Percentiles rank a stretch among this genome's conserved stretches.
Evolutionary conservation across 2,329 filamentous ascomycete species (phyloP).

Genomic region (Diaporthe sp.): DNA sequence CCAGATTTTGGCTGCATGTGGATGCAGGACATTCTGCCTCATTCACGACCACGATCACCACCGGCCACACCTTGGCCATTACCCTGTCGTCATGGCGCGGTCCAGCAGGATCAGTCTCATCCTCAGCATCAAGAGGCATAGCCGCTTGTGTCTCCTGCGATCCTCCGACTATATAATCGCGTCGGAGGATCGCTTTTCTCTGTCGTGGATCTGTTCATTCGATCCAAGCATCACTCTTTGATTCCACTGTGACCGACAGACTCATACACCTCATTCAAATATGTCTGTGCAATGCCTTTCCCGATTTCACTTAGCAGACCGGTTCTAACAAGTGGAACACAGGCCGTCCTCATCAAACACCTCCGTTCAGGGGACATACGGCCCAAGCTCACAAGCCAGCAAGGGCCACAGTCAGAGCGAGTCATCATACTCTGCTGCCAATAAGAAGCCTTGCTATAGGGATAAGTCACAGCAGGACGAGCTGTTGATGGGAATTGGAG

Average conservation of each 20-base stretch:
- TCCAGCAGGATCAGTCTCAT: background rate
- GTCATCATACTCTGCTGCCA: background rate
- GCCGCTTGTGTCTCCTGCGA: background rate
- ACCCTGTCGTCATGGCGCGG: too few species aligned
- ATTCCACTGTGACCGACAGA: too few species aligned
- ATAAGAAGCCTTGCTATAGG: background rate
- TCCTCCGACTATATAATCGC: background rate
- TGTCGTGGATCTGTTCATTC: background rate
- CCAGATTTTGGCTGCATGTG: background rate
- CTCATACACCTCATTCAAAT: background rate
- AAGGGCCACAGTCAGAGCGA: background rate
- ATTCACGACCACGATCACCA: background rate
- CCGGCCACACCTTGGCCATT: background rate
- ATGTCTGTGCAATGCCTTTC: background rate
- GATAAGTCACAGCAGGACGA: background rate
- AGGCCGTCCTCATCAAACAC: slow-evolving; percentile 7
- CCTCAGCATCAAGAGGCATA: background rate
- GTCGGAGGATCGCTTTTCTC: background rate
- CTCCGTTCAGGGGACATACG: background rate
- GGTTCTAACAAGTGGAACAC: background rate
- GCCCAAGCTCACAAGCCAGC: background rate
- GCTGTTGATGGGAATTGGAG: background rate
- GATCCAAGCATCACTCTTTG: background rate
- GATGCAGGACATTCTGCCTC: too few species aligned
- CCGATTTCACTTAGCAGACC: background rate